Base-by-base conservation (phyloP, 129 eudicot genomes). In the Centrapalus pauciflorus region DNA sequence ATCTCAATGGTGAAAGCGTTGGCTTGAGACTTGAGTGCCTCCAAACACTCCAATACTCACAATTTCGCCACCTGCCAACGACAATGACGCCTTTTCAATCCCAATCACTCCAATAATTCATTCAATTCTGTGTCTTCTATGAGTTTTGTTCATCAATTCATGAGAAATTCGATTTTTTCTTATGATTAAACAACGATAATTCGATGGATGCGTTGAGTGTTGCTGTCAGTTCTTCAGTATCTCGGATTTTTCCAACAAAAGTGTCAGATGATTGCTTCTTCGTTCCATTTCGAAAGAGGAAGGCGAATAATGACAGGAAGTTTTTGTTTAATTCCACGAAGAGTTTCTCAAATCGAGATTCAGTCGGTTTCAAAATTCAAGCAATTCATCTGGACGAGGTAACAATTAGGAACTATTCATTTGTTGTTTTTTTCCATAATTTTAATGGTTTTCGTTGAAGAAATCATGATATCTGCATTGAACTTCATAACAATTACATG, bases 331-430 rank as follows among this genome's bases (percentile, higher is more conserved):
- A 19, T 56, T 70, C 46, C 57, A 19, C 67, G 40, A 69, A 27
- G 38, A 43, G 13, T 55, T 55, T 69, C n/a, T 17, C 43, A 20
- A 70, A 70, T 45, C 13, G 61, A 5, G 21, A 25, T 45, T 59
- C 76, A 59, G 14, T 71, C 35, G 4, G 45, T 70, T 57, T 0
- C 59, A 30, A 33, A 70, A 32, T 43, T 43, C 76, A 30, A 70
- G 67, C 67, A 12, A 6, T 43, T 70, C 76, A 21, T 58, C 59
- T 45, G 11, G 67, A 70, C 14, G 34, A 71, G 69, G 76, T 71
- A 55, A 41, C n/a, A 28, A n/a, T n/a, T n/a, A n/a, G n/a, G n/a
- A n/a, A 23, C 27, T 46, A 19, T 45, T 46, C 26, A 9, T 12
- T 3, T 45, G 37, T 46, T 71, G 38, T 7, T 27, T 52, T 30